Conservation (phyloP, 768 basidiomycete genomes). For the Serendipita sp. region DNA sequence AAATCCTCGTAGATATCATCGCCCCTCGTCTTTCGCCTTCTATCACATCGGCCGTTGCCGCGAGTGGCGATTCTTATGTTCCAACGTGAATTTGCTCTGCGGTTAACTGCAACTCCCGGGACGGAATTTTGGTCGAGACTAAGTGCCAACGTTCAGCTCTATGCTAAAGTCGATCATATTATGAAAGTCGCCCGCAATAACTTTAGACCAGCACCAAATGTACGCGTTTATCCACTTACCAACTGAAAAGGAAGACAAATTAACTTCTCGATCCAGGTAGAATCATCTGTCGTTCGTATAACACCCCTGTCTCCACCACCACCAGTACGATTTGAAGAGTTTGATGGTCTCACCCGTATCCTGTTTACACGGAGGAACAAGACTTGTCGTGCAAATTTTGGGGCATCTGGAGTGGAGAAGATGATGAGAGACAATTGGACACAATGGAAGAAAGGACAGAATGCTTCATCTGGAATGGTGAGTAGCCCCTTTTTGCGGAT, state of each 20-base stretch:
- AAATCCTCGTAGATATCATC: slow-evolving; percentile 58
- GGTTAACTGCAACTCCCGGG: slow-evolving; percentile 73
- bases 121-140: slow-evolving; percentile 83
- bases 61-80: slow-evolving; percentile 98
- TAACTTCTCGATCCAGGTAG: slow-evolving; percentile 38
- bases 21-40: slow-evolving; percentile 87
- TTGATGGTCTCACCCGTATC: slow-evolving; percentile 86
- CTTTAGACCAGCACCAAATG: slow-evolving; percentile 74
- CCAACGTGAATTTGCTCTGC: slow-evolving; percentile 93
- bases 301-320: slow-evolving; percentile 91
- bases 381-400: slow-evolving; percentile 71
- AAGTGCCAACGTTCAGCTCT: slow-evolving; percentile 93
- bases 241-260: background rate
- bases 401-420: slow-evolving; percentile 81
- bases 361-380: slow-evolving; percentile 85
- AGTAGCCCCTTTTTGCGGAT: too few relatives aligned
- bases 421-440: slow-evolving; percentile 89
- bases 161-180: slow-evolving; percentile 88
- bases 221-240: background rate
- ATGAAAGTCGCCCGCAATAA: slow-evolving; percentile 96
- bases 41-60: slow-evolving; percentile 89
- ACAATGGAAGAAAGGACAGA: slow-evolving; percentile 76
- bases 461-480: slow-evolving; percentile 27
- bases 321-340: slow-evolving; percentile 90
- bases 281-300: slow-evolving; percentile 80